These are phyloP conservation scores for Favolaschia claudopus DNA, from an alignment of 768 basidiomycete species.

Conservation along the genomic window DNA sequence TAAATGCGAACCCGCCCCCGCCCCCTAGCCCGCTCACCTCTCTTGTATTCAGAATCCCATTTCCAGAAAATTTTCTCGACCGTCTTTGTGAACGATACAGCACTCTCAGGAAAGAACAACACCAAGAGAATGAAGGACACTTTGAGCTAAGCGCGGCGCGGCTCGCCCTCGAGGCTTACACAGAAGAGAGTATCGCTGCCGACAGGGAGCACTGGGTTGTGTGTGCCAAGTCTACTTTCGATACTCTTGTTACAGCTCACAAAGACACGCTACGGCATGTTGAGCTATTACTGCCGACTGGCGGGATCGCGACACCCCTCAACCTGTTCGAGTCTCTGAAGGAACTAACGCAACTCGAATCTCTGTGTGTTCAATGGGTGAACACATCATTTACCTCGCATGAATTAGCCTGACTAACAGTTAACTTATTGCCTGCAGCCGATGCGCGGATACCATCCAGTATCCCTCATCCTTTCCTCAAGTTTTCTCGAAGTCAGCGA, in stretches of 20 bases:
- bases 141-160: too few species aligned
- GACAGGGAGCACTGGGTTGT: not conserved
- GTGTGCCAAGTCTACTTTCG: not conserved
- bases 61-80: too few species aligned
- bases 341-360: not conserved
- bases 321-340: not conserved
- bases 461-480: not conserved
- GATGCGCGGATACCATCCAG: not conserved
- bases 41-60: too few species aligned
- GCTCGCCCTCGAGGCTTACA: constrained; percentile 1
- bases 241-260: not conserved
- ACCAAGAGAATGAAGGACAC: too few species aligned
- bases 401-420: not conserved
- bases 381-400: too few species aligned
- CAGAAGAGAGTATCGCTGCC: not conserved
- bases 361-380: constrained; percentile 9
- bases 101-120: too few species aligned
- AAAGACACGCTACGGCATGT: constrained; percentile 1
- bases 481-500: not conserved
- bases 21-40: too few species aligned
- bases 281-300: constrained; percentile 7
- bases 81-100: too few species aligned
- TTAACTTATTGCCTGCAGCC: not conserved
- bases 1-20: too few species aligned
- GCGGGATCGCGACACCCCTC: constrained; percentile 9